A percentile compares a stretch with the other conserved stretches of the same genome.
These are phyloP conservation scores for Maudiozyma humilis DNA, from an alignment of 1,139 yeast genomes.

Conservation along the genomic window DNA sequence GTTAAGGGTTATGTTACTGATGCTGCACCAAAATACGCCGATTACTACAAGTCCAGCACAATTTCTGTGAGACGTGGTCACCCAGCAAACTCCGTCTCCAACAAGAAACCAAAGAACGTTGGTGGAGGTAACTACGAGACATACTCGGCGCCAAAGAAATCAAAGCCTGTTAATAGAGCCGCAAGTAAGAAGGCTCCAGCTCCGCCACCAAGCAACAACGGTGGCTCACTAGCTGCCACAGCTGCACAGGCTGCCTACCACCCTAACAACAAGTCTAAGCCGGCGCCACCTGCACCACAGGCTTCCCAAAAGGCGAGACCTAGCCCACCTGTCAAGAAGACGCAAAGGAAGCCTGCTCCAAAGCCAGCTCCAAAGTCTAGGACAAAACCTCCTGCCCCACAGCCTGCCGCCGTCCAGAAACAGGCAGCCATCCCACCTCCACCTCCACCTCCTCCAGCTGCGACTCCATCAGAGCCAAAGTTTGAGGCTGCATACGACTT, in stretches of 20 bases:
- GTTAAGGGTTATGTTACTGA: slow-evolving; percentile 60
- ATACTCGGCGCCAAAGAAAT: slow-evolving; percentile 27
- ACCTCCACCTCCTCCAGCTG: slow-evolving; percentile 53
- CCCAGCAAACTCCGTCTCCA: slow-evolving; percentile 62
- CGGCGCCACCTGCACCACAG: slow-evolving; percentile 9
- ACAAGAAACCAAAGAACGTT: slow-evolving; percentile 54
- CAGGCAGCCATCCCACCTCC: slow-evolving; percentile 44
- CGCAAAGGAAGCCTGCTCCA: slow-evolving; percentile 9
- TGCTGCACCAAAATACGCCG: slow-evolving; percentile 56
- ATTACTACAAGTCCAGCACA: slow-evolving; percentile 78
- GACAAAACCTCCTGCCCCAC: slow-evolving; percentile 17
- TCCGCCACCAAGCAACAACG: slow-evolving; percentile 30
- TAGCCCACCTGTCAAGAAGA: slow-evolving; percentile 12
- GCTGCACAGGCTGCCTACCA: slow-evolving; percentile 34
- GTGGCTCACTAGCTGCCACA: slow-evolving; percentile 29
- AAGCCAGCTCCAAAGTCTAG: background rate
- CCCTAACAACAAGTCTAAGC: slow-evolving; percentile 15
- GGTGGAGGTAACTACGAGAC: slow-evolving; percentile 8
- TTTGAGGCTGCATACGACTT: slow-evolving; percentile 85
- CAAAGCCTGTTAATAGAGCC: slow-evolving; percentile 28
- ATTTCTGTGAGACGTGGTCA: slow-evolving; percentile 76
- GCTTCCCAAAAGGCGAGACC: slow-evolving; percentile 12
- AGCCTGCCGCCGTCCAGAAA: slow-evolving; percentile 18
- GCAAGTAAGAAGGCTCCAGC: slow-evolving; percentile 32
- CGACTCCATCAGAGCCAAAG: slow-evolving; percentile 63